phyloP scores from a whole-genome alignment of 768 basidiomycete species.

The Podaxis carcinomalis region DNA sequence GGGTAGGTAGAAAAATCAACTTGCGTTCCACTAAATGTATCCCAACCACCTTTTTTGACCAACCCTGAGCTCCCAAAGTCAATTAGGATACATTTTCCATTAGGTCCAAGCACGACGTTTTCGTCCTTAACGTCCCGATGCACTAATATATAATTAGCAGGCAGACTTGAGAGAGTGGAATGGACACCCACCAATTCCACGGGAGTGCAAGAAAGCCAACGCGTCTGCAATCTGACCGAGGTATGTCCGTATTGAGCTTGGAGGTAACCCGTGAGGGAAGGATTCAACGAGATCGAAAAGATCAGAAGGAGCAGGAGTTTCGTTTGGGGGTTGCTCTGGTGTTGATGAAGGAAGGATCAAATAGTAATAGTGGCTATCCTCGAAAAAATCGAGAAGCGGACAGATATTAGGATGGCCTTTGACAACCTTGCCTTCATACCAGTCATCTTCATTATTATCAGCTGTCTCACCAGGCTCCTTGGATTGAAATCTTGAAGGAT shows the following conservation, averaged over 20 bases:
- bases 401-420: slow-evolving; percentile 96
- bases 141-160: slow-evolving; percentile 39
- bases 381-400: slow-evolving; percentile 93
- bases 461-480: slow-evolving; percentile 8
- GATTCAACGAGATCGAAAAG: slow-evolving; percentile 94
- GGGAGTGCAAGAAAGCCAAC: slow-evolving; percentile 80
- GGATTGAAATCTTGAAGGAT: slow-evolving; percentile 52
- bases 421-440: slow-evolving; percentile 67
- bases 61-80: slow-evolving; percentile 95
- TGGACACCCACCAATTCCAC: slow-evolving; percentile 75
- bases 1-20: slow-evolving; percentile 26
- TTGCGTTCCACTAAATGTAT: slow-evolving; percentile 90
- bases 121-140: slow-evolving; percentile 99
- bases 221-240: slow-evolving; percentile 95
- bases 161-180: slow-evolving; percentile 1
- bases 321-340: slow-evolving; percentile 49
- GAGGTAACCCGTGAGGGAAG: slow-evolving; percentile 80
- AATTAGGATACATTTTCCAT: slow-evolving; percentile 86
- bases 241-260: slow-evolving; percentile 72
- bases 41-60: slow-evolving; percentile 81
- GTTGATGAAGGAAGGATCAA: slow-evolving; percentile 80
- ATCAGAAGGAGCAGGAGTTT: slow-evolving; percentile 65
- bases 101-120: slow-evolving; percentile 80
- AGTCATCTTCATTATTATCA: slow-evolving; percentile 32
- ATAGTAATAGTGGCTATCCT: slow-evolving; percentile 95